These are phyloP conservation scores for Malus hybrid DNA, from an alignment of 331 rosid species.

Conservation along the genomic window DNA sequence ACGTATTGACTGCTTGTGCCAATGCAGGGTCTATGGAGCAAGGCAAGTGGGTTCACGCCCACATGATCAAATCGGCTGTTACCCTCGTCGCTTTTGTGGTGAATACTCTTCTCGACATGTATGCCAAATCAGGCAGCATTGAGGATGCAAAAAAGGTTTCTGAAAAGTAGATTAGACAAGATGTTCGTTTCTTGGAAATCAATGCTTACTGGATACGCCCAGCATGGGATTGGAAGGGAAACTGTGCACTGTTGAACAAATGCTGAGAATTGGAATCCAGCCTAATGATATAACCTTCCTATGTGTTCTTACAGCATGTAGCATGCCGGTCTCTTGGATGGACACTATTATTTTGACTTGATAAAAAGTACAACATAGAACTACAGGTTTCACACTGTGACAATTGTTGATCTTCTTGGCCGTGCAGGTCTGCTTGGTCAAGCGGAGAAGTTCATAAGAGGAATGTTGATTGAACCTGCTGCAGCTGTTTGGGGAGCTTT, in stretches of 20 bases:
- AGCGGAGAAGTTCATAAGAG: constrained; percentile 28
- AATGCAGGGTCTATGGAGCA: constrained; percentile 62
- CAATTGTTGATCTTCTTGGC: constrained; percentile 43
- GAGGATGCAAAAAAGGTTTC: constrained; percentile 65
- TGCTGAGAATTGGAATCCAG: constrained; percentile 45
- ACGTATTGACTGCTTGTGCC: constrained; percentile 53
- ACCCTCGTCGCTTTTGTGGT: constrained; percentile 55
- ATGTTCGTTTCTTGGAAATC: constrained; percentile 74
- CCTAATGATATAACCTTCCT: constrained; percentile 52
- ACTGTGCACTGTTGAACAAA: constrained; percentile 53
- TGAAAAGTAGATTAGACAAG: constrained; percentile 42
- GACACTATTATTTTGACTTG: constrained; percentile 25
- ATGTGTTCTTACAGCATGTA: constrained; percentile 36
- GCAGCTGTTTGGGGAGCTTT: constrained; percentile 42
- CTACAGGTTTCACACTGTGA: constrained; percentile 31
- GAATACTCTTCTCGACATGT: constrained; percentile 83
- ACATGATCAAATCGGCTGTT: constrained; percentile 53
- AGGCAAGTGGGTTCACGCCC: constrained; percentile 91
- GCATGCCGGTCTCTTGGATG: constrained; percentile 32
- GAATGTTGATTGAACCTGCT: constrained; percentile 26
- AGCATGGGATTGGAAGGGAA: constrained; percentile 71
- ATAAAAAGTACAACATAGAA: constrained; percentile 30
- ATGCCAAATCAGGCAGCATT: constrained; percentile 75
- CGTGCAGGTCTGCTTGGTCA: constrained; percentile 25
- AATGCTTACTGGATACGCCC: constrained; percentile 68